Percentiles rank a stretch among this genome's conserved stretches.
Evolutionary conservation across 2,329 filamentous ascomycete genomes (phyloP).

Genomic region (Exophiala viscosa): DNA sequence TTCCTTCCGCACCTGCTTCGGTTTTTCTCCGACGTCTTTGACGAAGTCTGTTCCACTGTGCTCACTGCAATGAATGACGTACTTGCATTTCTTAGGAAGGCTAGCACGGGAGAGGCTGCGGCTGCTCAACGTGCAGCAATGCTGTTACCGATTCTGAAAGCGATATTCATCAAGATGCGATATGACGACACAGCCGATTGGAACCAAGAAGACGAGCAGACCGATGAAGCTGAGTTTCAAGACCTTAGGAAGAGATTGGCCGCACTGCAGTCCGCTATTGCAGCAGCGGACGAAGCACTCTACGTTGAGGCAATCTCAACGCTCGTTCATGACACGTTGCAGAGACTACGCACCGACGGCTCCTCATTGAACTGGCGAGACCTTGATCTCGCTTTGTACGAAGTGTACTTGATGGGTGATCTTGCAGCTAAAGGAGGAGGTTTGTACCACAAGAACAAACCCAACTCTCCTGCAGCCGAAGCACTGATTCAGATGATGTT

Average conservation of each 20-base stretch:
- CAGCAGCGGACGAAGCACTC: constrained; percentile 78
- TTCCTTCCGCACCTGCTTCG: constrained; percentile 85
- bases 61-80: constrained; percentile 91
- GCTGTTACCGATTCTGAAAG: constrained; percentile 82
- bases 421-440: constrained; percentile 86
- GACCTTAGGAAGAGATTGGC: constrained; percentile 87
- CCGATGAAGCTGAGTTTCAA: constrained; percentile 95
- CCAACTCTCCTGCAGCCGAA: constrained; percentile 73
- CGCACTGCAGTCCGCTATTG: constrained; percentile 86
- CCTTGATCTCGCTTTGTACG: constrained; percentile 85
- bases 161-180: constrained; percentile 92
- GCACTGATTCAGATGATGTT: constrained; percentile 87
- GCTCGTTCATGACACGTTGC: constrained; percentile 82
- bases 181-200: constrained; percentile 93
- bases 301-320: constrained; percentile 87
- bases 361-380: constrained; percentile 87
- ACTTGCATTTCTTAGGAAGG: constrained; percentile 82
- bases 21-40: constrained; percentile 96
- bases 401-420: constrained; percentile 95
- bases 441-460: constrained; percentile 78
- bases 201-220: constrained; percentile 91
- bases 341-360: constrained; percentile 69
- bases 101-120: constrained; percentile 61
- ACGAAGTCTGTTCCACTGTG: constrained; percentile 94
- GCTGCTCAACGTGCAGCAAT: constrained; percentile 73